phyloP scores from a whole-genome alignment of 768 basidiomycete genomes.

The Pulveroboletus sp. region DNA sequence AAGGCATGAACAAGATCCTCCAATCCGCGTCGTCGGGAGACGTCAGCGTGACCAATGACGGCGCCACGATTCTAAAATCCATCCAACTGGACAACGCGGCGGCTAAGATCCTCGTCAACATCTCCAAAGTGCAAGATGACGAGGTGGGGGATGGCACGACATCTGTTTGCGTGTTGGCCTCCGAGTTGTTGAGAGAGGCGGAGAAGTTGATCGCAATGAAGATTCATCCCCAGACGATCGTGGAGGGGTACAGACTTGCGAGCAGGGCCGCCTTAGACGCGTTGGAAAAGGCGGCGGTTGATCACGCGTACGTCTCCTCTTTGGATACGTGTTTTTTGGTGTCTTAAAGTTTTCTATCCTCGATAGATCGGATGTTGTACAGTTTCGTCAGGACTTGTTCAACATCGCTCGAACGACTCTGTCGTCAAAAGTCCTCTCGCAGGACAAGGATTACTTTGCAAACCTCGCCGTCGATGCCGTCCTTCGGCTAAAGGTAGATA shows the following conservation, averaged over 20 bases:
- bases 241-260: conserved; percentile 95
- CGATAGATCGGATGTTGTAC: conserved; percentile 61
- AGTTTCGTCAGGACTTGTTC: conserved; percentile 87
- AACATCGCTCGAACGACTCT: conserved; percentile 96
- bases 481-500: conserved; percentile 75
- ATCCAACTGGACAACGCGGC: conserved; percentile 98
- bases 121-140: conserved; percentile 99
- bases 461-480: conserved; percentile 98
- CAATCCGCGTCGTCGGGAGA: conserved; percentile 88
- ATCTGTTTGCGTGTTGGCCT: conserved; percentile 85
- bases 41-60: conserved; percentile 98
- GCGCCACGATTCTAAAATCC: conserved; percentile 95
- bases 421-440: conserved; percentile 92
- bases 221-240: conserved; percentile 97
- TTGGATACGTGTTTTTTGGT: background rate
- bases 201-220: conserved; percentile 90
- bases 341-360: background rate
- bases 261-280: conserved; percentile 81
- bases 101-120: conserved; percentile 98
- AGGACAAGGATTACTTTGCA: conserved; percentile 97
- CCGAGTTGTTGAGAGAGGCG: conserved; percentile 90
- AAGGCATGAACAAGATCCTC: conserved; percentile 99
- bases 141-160: conserved; percentile 98
- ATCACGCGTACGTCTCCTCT: conserved; percentile 68
- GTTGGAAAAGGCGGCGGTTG: conserved; percentile 76